Evolutionary conservation across 441 rosid genomes (phyloP), one percentile per base, ranked within the genome.

Genomic region (Metrosideros polymorpha): DNA sequence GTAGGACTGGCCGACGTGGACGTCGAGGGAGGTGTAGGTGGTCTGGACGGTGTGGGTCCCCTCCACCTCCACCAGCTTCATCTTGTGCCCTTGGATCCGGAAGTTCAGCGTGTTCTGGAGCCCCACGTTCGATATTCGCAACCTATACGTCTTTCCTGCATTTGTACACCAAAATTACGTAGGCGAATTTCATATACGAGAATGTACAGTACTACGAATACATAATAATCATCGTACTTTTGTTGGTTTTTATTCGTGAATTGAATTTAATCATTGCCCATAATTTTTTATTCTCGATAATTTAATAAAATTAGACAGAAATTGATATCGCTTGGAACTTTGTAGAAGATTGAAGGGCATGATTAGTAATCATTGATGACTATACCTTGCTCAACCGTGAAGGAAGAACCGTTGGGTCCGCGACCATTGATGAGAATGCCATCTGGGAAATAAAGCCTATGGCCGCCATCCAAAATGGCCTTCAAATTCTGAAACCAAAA

Each of bases 391-490:
- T 95, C 97, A 56, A 97, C 96, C 24, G 88, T 92, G 22, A 97
- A 89, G 66, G 88, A 85, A 61, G 94, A 94, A 86, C 99, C 98
- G 45, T 77, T 90, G n/a, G 89, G 18, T 32, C 98, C 95, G 6
- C 98, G 94, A 2, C 99, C 99, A 84, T 97, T 97, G 90, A 98
- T 95, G 87, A 98, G 96, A 86, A 98, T 92, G 77, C 95, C 98
- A 87, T 94, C 95, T 63, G 99, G 95, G 63, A 87, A 86, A 35
- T 93, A 94, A 30, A 98, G 89, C 88, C 91, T 94, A 84, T 84
- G 94, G 7, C 99, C 99, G 6, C 86, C 12, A 47, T 96, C 97
- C 83, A 96, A 91, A 2, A 84, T 87, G 54, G 91, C 89, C 89
- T 56, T 94, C 92, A 97, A 91, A 42, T 30, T 90, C 99, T 96